Conservation (phyloP, 768 basidiomycete species). For the Lactarius psammicola region DNA sequence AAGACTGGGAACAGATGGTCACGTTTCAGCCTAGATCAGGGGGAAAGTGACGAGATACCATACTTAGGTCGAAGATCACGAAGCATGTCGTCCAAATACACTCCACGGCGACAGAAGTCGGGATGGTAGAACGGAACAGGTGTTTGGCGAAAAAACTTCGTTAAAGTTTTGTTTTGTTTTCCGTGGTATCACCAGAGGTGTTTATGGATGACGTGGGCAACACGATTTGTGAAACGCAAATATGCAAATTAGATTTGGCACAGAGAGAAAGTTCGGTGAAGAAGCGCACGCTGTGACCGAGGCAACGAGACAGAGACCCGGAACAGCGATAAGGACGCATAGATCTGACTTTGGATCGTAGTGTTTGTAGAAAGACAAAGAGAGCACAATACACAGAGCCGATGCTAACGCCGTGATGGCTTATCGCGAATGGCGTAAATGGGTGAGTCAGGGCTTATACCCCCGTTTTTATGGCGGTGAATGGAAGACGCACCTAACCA, state of each 20-base stretch:
- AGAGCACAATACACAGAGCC: slow-evolving; percentile 16
- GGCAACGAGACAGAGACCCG: slow-evolving; percentile 17
- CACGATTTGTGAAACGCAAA: background rate
- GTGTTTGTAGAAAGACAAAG: slow-evolving; percentile 12
- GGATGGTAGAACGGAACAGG: slow-evolving; percentile 20
- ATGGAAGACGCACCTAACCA: slow-evolving; percentile 22
- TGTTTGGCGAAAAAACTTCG: slow-evolving; percentile 18
- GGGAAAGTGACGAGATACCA: background rate
- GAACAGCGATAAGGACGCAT: slow-evolving; percentile 23
- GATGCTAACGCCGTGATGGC: slow-evolving; percentile 17
- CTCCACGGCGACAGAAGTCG: slow-evolving; percentile 24
- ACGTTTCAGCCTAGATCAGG: background rate
- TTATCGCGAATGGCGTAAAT: background rate
- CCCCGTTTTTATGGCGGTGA: background rate
- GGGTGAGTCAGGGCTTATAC: background rate
- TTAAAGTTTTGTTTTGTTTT: background rate
- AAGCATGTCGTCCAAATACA: slow-evolving; percentile 29
- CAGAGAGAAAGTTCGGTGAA: background rate
- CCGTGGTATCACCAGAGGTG: too few species aligned
- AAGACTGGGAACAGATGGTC: slow-evolving; percentile 15
- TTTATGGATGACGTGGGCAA: too few species aligned
- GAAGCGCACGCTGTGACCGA: slow-evolving; percentile 7
- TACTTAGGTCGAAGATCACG: slow-evolving; percentile 27
- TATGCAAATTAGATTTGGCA: slow-evolving; percentile 1
- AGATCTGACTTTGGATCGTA: slow-evolving; percentile 27